Evolutionary conservation across 2,329 filamentous ascomycete genomes (phyloP).

Genomic region (Keithomyces neogunnii): DNA sequence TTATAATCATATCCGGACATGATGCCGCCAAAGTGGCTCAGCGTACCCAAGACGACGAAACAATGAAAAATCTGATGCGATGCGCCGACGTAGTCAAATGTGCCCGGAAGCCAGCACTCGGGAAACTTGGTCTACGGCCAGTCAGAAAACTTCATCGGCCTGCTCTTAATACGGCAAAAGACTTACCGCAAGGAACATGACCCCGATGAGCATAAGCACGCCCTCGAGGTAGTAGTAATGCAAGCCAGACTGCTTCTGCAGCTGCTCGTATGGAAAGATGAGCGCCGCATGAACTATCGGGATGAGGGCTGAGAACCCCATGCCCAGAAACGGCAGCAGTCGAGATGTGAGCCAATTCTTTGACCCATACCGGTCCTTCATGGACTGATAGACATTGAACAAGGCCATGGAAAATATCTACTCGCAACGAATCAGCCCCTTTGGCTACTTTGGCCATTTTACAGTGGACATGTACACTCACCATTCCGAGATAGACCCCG

Average conservation of each 20-base stretch:
- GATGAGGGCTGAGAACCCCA: slow-evolving; percentile 28
- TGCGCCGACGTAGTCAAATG: slow-evolving; percentile 34
- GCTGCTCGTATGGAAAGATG: slow-evolving; percentile 28
- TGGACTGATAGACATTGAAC: slow-evolving; percentile 24
- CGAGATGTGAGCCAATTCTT: slow-evolving; percentile 24
- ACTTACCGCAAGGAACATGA: slow-evolving; percentile 29
- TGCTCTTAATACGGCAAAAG: not conserved
- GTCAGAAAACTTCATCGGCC: not conserved
- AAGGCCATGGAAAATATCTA: slow-evolving; percentile 26
- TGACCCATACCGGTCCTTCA: slow-evolving; percentile 17
- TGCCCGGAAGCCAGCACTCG: slow-evolving; percentile 30
- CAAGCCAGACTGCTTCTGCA: slow-evolving; percentile 30
- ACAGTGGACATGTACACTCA: not conserved
- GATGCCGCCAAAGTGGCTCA: slow-evolving; percentile 8
- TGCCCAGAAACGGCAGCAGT: slow-evolving; percentile 26
- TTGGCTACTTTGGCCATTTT: slow-evolving; percentile 8
- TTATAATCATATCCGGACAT: slow-evolving; percentile 13
- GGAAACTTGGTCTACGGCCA: slow-evolving; percentile 29
- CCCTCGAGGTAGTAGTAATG: slow-evolving; percentile 32
- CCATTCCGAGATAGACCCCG: not conserved
- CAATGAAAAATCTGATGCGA: slow-evolving; percentile 40
- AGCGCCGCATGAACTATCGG: slow-evolving; percentile 29
- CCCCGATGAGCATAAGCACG: slow-evolving; percentile 18
- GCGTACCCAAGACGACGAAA: slow-evolving; percentile 29
- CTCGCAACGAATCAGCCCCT: slow-evolving; percentile 9